Conservation (phyloP, 345 rosid species). For the Lepidium aucheri region DNA sequence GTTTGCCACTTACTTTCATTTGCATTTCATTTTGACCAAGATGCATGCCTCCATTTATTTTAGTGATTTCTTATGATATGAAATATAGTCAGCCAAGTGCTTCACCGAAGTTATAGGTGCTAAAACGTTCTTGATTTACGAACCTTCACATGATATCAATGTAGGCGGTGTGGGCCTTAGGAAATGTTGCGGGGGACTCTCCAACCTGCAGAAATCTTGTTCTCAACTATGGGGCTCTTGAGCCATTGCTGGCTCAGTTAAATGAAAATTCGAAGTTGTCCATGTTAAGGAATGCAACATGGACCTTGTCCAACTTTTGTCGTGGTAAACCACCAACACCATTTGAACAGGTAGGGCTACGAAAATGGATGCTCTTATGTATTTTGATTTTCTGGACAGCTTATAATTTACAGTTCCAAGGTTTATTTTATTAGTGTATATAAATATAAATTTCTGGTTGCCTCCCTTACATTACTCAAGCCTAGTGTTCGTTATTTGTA, state of each 20-base stretch:
- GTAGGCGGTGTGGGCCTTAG: constrained; percentile 78
- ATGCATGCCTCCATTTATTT: background rate
- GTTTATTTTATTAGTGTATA: background rate
- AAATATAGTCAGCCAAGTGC: background rate
- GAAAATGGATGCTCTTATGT: constrained; percentile 8
- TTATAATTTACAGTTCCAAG: background rate
- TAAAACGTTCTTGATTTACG: background rate
- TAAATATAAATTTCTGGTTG: background rate
- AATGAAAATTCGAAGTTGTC: constrained; percentile 56
- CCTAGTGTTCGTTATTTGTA: constrained; percentile 1
- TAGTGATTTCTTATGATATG: background rate
- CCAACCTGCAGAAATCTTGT: constrained; percentile 67
- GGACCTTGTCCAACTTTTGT: constrained; percentile 71
- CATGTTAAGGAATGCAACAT: constrained; percentile 73
- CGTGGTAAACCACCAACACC: constrained; percentile 74
- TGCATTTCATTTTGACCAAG: background rate
- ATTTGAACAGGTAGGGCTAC: constrained; percentile 49
- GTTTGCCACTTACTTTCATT: constrained; percentile 30
- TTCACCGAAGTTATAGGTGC: background rate
- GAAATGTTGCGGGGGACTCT: constrained; percentile 76
- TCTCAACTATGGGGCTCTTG: constrained; percentile 54
- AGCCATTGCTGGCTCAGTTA: constrained; percentile 60
- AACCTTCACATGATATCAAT: background rate
- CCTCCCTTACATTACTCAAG: background rate
- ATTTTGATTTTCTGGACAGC: constrained; percentile 5